Percentiles rank a stretch among this genome's conserved stretches.
Evolutionary conservation across 345 rosid genomes (phyloP).

Genomic region (Euphorbia peplus): DNA sequence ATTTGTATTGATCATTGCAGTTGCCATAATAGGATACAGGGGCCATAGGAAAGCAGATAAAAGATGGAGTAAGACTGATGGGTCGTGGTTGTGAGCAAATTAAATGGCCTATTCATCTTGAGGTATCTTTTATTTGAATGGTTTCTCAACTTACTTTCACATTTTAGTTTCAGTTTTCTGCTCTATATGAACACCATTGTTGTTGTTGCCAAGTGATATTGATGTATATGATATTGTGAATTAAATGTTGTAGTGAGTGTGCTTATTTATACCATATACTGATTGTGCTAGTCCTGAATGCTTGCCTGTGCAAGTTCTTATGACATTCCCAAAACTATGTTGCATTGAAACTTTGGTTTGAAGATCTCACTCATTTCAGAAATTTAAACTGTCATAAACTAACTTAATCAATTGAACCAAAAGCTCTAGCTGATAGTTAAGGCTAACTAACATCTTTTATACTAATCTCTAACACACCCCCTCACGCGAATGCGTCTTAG

Average conservation of each 20-base stretch:
- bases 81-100: conserved; percentile 88
- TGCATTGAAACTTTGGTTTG: not conserved
- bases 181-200: not conserved
- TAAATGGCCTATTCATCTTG: conserved; percentile 93
- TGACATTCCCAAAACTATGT: not conserved
- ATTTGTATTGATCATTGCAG: conserved; percentile 10
- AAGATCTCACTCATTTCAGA: not conserved
- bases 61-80: conserved; percentile 94
- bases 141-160: not conserved
- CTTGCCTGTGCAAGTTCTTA: not conserved
- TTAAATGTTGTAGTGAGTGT: not conserved
- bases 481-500: no score
- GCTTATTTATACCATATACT: not conserved
- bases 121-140: conserved; percentile 44
- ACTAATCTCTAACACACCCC: no score
- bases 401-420: no score
- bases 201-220: conserved; percentile 2
- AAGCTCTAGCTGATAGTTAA: no score
- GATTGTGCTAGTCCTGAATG: not conserved
- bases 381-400: not conserved
- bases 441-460: no score
- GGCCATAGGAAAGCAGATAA: conserved; percentile 84
- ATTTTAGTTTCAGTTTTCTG: not conserved
- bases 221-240: not conserved
- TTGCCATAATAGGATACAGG: conserved; percentile 52